Percentiles rank a stretch among this genome's conserved stretches.
Conservation (phyloP, 2,329 filamentous ascomycete genomes). For the Aspergillus sclerotialis region DNA sequence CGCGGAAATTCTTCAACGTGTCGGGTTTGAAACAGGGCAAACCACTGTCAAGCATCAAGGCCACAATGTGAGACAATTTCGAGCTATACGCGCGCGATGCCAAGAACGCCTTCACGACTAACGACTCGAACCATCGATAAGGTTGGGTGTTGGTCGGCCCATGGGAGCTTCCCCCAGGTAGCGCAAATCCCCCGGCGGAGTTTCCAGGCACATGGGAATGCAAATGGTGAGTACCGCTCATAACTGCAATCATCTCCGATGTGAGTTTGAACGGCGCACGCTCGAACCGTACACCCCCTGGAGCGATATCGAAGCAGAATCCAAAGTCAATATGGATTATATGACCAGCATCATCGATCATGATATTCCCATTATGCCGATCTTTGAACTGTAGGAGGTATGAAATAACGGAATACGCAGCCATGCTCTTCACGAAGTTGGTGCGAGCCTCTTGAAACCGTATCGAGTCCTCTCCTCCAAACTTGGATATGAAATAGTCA, state of each 20-base stretch:
- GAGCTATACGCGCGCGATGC: constrained; percentile 79
- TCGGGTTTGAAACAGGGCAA: constrained; percentile 97
- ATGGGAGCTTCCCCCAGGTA: constrained; percentile 26
- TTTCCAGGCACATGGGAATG: constrained; percentile 19
- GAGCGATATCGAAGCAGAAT: constrained; percentile 98
- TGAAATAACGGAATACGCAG: constrained; percentile 93
- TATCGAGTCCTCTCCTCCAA: constrained; percentile 91
- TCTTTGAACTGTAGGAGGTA: constrained; percentile 99
- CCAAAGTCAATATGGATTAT: constrained; percentile 99
- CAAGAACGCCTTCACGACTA: constrained; percentile 92
- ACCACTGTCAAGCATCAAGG: constrained; percentile 92
- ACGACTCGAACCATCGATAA: constrained; percentile 93
- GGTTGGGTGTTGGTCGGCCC: constrained; percentile 65
- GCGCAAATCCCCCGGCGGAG: constrained; percentile 15
- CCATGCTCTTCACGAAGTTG: constrained; percentile 99
- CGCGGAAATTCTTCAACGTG: constrained; percentile 84
- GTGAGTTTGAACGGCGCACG: constrained; percentile 98
- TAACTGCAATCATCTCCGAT: constrained; percentile 96
- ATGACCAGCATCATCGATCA: constrained; percentile 95
- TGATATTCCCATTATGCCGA: constrained; percentile 98
- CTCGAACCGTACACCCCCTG: constrained; percentile 95
- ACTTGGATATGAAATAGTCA: constrained; percentile 96
- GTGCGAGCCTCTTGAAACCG: constrained; percentile 89
- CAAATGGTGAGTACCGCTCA: constrained; percentile 63
- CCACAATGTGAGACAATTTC: constrained; percentile 82